phyloP scores from a whole-genome alignment of 441 rosid genomes.

The Pelargonium cotyledonis region DNA sequence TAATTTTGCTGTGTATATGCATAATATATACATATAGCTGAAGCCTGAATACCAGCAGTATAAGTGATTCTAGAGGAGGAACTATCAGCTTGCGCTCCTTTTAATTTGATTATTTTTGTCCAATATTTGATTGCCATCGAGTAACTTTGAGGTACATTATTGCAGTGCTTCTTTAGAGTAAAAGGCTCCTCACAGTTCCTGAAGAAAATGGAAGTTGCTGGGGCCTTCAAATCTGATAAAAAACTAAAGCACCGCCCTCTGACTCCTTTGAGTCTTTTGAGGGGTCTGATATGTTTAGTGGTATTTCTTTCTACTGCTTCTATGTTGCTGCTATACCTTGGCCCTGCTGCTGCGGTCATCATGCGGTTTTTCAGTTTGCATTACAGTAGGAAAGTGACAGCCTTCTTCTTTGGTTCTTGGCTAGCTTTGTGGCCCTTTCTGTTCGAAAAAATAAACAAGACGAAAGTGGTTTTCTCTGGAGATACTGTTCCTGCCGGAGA shows the following conservation, averaged over 20 bases:
- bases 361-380: slow-evolving; percentile 51
- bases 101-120: not conserved
- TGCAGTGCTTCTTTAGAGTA: slow-evolving; percentile 28
- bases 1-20: no score
- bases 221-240: slow-evolving; percentile 36
- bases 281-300: slow-evolving; percentile 64
- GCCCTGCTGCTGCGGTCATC: slow-evolving; percentile 44
- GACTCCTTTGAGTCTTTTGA: slow-evolving; percentile 52
- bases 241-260: slow-evolving; percentile 49
- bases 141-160: slow-evolving; percentile 31
- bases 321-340: slow-evolving; percentile 65
- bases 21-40: not conserved
- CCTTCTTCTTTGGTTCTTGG: slow-evolving; percentile 72
- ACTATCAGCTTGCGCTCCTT: not conserved
- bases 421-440: slow-evolving; percentile 89
- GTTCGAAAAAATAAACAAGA: slow-evolving; percentile 78
- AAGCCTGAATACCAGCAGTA: not conserved
- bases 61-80: not conserved
- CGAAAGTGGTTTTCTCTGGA: slow-evolving; percentile 71
- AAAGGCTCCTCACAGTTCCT: slow-evolving; percentile 18
- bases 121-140: not conserved
- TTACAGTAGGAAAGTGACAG: slow-evolving; percentile 52
- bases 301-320: slow-evolving; percentile 77
- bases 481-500: slow-evolving; percentile 53
- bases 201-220: slow-evolving; percentile 50